Base-by-base conservation (phyloP, 345 rosid species). In the Nasturtium officinale region DNA sequence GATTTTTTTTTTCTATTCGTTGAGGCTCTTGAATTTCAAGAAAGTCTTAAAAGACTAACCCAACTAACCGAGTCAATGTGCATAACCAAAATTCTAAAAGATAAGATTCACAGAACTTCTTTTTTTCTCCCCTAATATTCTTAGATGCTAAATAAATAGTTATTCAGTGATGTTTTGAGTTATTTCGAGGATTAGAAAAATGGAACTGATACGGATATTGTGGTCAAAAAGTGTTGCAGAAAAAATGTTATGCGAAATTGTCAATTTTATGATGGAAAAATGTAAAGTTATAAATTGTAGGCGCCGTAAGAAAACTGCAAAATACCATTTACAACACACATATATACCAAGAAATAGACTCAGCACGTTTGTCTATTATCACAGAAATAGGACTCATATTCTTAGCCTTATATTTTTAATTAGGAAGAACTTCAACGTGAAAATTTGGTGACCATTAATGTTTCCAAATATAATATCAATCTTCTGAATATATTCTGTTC, bases 291-390 rank as follows among this genome's bases (percentile, higher is more conserved):
- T 18, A 54, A 57, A 38, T 58, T 48, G 78, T 67, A 72, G 77
- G 72, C 65, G 77, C 72, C 77, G 77, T 65, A 46, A 65, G n/a
- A 64, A 56, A 65, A 47, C 51, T 32, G 66, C 21, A 73, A 56
- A 64, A 65, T 33, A 65, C 50, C 61, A 74, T 48, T 48, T 48
- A 26, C 32, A 37, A 61, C n/a, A n/a, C n/a, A n/a, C n/a, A n/a
- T n/a, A n/a, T 38, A 58, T 32, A 66, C 61, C 52, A 38, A 4
- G 45, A 74, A 28, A 38, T 40, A 51, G 54, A 28, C 73, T 66
- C 28, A 38, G 46, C 56, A 50, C 47, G 10, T 29, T 59, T 59
- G 61, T 75, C 55, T 59, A 57, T 8, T 57, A 65, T 67, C 78
- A 67, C 61, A 37, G 15, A 37, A 67, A 50, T 38, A 42, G 67